Evolutionary conservation across 257 asterid genomes (phyloP).

Genomic region (Rauvolfia tetraphylla): DNA sequence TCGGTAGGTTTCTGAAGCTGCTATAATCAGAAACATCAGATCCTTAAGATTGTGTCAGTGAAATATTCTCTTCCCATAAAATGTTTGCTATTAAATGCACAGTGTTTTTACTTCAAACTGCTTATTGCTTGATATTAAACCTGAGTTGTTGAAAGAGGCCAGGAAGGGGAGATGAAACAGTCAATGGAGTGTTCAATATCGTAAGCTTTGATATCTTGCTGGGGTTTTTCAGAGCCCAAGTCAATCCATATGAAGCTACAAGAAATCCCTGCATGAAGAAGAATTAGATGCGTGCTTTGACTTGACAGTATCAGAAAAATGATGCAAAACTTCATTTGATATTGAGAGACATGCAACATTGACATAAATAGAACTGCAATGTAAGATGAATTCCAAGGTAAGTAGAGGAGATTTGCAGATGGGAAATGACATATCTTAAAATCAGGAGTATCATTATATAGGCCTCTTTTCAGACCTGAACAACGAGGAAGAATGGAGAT

Average conservation of each 20-base stretch:
- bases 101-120: not conserved
- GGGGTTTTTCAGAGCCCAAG: conserved; percentile 88
- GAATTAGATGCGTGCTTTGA: not conserved
- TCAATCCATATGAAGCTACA: conserved; percentile 94
- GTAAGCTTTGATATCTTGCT: conserved; percentile 73
- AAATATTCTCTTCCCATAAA: not conserved
- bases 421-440: not conserved
- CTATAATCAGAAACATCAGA: not conserved
- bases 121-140: conserved; percentile 27
- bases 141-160: conserved; percentile 92
- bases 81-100: not conserved
- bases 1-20: not conserved
- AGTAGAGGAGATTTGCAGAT: not conserved
- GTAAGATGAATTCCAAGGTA: not conserved
- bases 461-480: conserved; percentile 64
- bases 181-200: conserved; percentile 80
- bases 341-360: not conserved
- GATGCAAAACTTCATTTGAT: not conserved
- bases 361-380: not conserved
- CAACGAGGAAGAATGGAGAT: conserved; percentile 77
- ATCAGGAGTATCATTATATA: not conserved
- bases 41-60: not conserved
- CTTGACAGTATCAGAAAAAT: not conserved
- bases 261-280: conserved; percentile 68
- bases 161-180: conserved; percentile 87